A percentile compares a stretch with the other conserved stretches of the same genome.
Conservation (phyloP, 345 rosid genomes). For the Eucalyptus dawsonii region DNA sequence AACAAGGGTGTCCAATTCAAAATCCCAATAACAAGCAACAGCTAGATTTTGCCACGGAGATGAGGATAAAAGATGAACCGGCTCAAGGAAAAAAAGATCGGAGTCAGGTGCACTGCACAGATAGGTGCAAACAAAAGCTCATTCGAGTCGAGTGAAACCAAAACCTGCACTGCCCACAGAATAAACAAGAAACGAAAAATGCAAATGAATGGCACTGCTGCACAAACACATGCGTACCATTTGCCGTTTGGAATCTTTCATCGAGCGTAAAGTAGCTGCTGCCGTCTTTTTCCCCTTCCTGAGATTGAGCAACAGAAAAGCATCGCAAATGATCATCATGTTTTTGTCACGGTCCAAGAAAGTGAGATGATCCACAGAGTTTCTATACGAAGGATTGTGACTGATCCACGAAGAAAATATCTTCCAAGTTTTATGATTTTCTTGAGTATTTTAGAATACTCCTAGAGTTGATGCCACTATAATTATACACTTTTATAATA, state of each 20-base stretch:
- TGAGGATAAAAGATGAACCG: no score
- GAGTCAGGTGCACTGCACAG: not conserved
- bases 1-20: not conserved
- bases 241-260: constrained; percentile 1
- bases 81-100: not conserved
- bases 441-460: no score
- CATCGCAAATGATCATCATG: not conserved
- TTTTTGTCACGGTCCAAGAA: not conserved
- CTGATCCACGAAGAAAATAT: no score
- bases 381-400: no score
- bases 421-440: no score
- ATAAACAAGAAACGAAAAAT: not conserved
- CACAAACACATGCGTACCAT: constrained; percentile 19
- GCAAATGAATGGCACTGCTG: not conserved
- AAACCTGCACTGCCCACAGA: no score
- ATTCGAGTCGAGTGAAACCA: not conserved
- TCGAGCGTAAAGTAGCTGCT: not conserved
- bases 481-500: no score
- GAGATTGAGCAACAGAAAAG: not conserved
- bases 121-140: not conserved
- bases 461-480: no score
- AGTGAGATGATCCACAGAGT: no score
- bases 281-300: constrained; percentile 37
- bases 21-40: not conserved
- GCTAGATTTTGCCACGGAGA: not conserved